Evolutionary conservation across 441 rosid species (phyloP).

Genomic region (Croton setiger): DNA sequence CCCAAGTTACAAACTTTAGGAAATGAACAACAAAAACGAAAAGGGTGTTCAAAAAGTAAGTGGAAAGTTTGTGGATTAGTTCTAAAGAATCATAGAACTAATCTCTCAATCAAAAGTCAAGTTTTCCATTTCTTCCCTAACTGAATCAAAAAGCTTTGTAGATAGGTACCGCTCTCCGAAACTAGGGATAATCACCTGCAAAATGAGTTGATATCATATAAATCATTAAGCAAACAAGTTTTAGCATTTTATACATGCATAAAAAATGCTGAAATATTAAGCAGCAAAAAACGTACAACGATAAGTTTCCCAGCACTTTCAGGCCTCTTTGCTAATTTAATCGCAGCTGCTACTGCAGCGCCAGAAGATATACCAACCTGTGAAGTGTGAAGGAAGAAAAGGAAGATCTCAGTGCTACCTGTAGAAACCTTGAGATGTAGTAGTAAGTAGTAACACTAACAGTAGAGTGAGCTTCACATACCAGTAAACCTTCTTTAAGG

Average conservation of each 20-base stretch:
- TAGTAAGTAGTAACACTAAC: background rate
- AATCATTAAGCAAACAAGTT: background rate
- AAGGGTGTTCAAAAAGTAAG: background rate
- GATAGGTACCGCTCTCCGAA: conserved; percentile 63
- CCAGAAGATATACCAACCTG: conserved; percentile 79
- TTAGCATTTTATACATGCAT: background rate
- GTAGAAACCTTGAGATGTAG: background rate
- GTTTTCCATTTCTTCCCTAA: conserved; percentile 39
- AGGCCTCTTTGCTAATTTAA: conserved; percentile 49
- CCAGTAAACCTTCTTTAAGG: conserved; percentile 69
- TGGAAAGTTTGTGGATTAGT: background rate
- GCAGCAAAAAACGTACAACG: conserved; percentile 30
- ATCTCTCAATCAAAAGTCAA: conserved; percentile 16
- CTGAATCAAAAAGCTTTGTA: conserved; percentile 42
- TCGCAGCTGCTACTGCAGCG: conserved; percentile 59
- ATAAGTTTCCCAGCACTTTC: conserved; percentile 55
- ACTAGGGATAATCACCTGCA: conserved; percentile 56
- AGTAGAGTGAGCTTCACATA: conserved; percentile 2
- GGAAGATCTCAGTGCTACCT: background rate
- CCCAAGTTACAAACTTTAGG: background rate
- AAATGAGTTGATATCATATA: background rate
- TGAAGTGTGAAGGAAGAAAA: conserved; percentile 11
- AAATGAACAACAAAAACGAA: background rate
- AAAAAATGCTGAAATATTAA: background rate
- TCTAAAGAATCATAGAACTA: background rate